These are phyloP conservation scores for Logfia minima DNA, from an alignment of 129 eudicot species.

Conservation along the genomic window DNA sequence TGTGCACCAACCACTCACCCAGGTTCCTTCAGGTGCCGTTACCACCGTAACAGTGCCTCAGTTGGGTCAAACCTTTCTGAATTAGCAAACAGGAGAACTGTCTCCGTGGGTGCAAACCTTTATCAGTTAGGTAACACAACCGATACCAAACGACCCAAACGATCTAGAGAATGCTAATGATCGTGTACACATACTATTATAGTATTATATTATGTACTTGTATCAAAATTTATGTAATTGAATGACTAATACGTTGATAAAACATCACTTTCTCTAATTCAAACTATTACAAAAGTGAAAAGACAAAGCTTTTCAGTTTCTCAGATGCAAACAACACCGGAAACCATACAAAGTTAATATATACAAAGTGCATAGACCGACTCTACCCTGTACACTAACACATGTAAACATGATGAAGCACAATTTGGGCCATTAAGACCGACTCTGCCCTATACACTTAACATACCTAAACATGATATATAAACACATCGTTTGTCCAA, in stretches of 20 bases:
- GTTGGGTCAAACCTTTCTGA: conserved; percentile 61
- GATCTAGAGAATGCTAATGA: conserved; percentile 24
- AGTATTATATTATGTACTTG: not conserved
- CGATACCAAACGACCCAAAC: conserved; percentile 4
- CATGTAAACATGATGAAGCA: not conserved
- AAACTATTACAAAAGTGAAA: not conserved
- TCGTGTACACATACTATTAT: not conserved
- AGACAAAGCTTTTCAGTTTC: conserved; percentile 14
- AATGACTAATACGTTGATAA: conserved; percentile 19
- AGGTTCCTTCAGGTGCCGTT: conserved; percentile 80
- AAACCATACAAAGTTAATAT: conserved; percentile 17
- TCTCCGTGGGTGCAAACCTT: conserved; percentile 36
- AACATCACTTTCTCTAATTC: conserved; percentile 14
- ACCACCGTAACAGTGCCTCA: conserved; percentile 58
- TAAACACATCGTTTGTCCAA: not conserved
- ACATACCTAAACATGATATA: not conserved
- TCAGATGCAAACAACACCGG: conserved; percentile 28
- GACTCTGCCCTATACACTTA: conserved; percentile 11
- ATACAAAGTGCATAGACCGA: not conserved
- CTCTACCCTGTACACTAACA: not conserved
- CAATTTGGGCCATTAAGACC: not conserved
- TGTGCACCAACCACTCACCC: conserved; percentile 82
- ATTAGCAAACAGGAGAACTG: conserved; percentile 25
- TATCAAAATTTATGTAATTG: conserved; percentile 15
- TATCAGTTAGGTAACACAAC: conserved; percentile 20